Percentiles rank a stretch among this genome's conserved stretches.
Evolutionary conservation across 441 rosid species (phyloP).

Genomic region (Eugenia klotzschiana): DNA sequence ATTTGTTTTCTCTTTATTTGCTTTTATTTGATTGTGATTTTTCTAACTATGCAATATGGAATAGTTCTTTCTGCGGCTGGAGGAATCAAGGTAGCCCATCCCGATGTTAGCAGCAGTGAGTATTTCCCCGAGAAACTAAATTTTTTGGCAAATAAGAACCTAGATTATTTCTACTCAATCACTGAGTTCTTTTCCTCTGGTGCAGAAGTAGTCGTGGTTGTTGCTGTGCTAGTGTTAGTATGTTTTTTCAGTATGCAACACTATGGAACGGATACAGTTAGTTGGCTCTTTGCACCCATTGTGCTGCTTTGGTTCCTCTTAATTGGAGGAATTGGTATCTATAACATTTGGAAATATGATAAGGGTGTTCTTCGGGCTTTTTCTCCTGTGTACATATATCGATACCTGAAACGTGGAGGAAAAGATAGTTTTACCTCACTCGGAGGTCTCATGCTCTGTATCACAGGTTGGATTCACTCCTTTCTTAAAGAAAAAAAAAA

Average conservation of each 20-base stretch:
- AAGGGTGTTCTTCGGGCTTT: constrained; percentile 14
- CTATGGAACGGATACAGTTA: constrained; percentile 14
- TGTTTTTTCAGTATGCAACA: constrained; percentile 16
- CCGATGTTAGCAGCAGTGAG: constrained; percentile 3
- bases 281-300: constrained; percentile 19
- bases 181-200: not conserved
- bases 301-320: constrained; percentile 14
- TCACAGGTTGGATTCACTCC: constrained; percentile 12
- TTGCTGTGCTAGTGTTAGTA: constrained; percentile 10
- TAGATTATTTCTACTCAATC: not conserved
- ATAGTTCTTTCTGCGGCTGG: constrained; percentile 17
- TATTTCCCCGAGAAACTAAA: not conserved
- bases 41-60: not conserved
- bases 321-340: constrained; percentile 16
- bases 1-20: not conserved
- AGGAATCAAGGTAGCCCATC: constrained; percentile 9
- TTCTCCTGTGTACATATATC: constrained; percentile 14
- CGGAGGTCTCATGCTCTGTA: constrained; percentile 18
- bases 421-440: constrained; percentile 6
- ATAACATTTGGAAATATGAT: constrained; percentile 18
- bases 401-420: constrained; percentile 12
- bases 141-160: not conserved
- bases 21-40: not conserved
- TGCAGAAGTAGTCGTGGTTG: constrained; percentile 11
- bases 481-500: not conserved